Evolutionary conservation across 1,139 yeast genomes (phyloP), one percentile per base, ranked within the genome.

Genomic region (Yamadazyma conglobata): DNA sequence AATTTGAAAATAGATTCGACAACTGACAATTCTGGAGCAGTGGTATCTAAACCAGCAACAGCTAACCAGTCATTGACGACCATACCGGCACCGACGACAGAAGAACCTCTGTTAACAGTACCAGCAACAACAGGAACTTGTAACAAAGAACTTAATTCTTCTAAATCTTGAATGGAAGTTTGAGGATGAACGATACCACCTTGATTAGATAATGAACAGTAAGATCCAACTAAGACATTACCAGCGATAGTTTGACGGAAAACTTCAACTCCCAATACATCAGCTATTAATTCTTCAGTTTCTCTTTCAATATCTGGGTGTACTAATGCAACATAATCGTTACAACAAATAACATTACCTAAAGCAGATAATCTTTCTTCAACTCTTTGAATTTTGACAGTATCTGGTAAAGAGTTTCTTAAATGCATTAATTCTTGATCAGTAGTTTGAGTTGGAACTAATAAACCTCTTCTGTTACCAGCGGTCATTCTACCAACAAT

Each of bases 271-370:
- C 98, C 98, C 41, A 93, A 73, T n/a, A 89, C 96, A 62, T 93
- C 99, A 28, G 98, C 95, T 55, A 93, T 93, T 50, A 93, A 71
- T 65, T 93, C 99, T 67, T 93, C 99, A 32, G 98, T 93, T 64
- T 93, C 99, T 57, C 98, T 81, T 70, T 93, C 98, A 45, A 93
- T 87, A 66, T 93, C 99, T 32, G 99, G 99, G 61, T 93, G 99
- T 31, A 93, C 98, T 43, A 93, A 73, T 4, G 99, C 99, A 48
- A 93, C 98, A 58, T 93, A 93, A 62, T 93, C 99, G 64, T 93
- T 93, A 67, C 98, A 91, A 63, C 98, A 91, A 53, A 93, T 88
- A 42, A 93, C 98, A 50, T 93, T 93, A 47, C 99, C 99, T 44
- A 93, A 69, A 8, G 99, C 98, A 28, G 95, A 84, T 44, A 93